Evolutionary conservation across 176 grass and related monocot species (phyloP).

Genomic region (Echinochloa phyllopogon): DNA sequence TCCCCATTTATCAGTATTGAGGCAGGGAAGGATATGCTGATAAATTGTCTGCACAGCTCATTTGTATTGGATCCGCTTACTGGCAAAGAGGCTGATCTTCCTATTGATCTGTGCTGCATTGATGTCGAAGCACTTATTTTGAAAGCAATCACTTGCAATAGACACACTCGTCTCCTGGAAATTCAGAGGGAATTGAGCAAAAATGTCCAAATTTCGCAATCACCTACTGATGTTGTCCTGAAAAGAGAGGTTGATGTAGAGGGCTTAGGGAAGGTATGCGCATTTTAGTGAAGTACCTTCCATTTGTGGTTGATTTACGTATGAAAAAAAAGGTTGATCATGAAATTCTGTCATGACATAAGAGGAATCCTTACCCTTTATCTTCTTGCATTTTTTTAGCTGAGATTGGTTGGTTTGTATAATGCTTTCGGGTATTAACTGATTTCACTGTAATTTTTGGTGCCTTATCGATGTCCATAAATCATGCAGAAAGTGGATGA

Average conservation of each 20-base stretch:
- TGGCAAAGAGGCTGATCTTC: slow-evolving; percentile 83
- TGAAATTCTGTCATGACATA: slow-evolving; percentile 13
- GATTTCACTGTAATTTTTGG: slow-evolving; percentile 26
- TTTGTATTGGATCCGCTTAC: slow-evolving; percentile 91
- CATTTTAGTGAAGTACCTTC: slow-evolving; percentile 29
- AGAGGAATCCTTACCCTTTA: slow-evolving; percentile 41
- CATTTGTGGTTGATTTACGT: slow-evolving; percentile 4
- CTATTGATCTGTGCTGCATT: slow-evolving; percentile 78
- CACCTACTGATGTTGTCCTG: slow-evolving; percentile 68
- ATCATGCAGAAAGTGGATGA: slow-evolving; percentile 62
- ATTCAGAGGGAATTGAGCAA: slow-evolving; percentile 87
- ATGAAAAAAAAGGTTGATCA: slow-evolving; percentile 20
- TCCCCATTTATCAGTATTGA: slow-evolving; percentile 90
- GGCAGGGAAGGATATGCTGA: slow-evolving; percentile 67
- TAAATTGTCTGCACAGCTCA: slow-evolving; percentile 88
- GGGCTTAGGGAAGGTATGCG: slow-evolving; percentile 59
- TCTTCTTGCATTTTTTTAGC: slow-evolving; percentile 32
- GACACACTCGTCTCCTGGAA: slow-evolving; percentile 84
- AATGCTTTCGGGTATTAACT: neutral
- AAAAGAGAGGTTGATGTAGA: slow-evolving; percentile 52
- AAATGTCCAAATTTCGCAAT: slow-evolving; percentile 72
- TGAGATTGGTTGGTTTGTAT: slow-evolving; percentile 29
- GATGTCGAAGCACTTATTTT: slow-evolving; percentile 92
- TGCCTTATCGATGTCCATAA: slow-evolving; percentile 34
- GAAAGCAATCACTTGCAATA: slow-evolving; percentile 94